These are phyloP conservation scores for Chalciporus piperatus DNA, from an alignment of 768 basidiomycete genomes.

Conservation along the genomic window DNA sequence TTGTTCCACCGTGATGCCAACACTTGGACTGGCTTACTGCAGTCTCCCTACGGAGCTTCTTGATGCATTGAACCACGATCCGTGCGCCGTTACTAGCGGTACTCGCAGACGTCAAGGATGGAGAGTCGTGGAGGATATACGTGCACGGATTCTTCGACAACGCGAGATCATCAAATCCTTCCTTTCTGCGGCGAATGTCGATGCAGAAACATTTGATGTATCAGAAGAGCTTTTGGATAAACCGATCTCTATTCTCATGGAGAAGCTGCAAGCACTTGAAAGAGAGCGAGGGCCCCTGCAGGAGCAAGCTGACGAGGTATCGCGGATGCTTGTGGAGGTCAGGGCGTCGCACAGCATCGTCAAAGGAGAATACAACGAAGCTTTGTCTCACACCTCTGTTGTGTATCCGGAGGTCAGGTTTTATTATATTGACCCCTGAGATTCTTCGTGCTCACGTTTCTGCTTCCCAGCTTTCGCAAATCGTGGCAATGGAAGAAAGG, in stretches of 20 bases:
- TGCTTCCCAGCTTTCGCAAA: slow-evolving; percentile 55
- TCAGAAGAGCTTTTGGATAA: slow-evolving; percentile 49
- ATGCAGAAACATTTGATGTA: slow-evolving; percentile 3
- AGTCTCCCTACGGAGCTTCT: slow-evolving; percentile 63
- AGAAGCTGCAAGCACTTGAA: slow-evolving; percentile 51
- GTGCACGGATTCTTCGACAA: slow-evolving; percentile 59
- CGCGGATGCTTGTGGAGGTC: slow-evolving; percentile 47
- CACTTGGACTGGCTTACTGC: slow-evolving; percentile 45
- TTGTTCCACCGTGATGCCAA: slow-evolving; percentile 48
- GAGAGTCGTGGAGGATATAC: slow-evolving; percentile 75
- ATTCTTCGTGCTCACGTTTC: slow-evolving; percentile 2
- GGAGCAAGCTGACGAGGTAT: slow-evolving; percentile 47
- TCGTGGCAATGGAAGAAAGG: slow-evolving; percentile 71
- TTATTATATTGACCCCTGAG: background rate
- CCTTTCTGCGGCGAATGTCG: slow-evolving; percentile 26
- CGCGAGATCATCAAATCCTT: slow-evolving; percentile 52
- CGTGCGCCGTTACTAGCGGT: slow-evolving; percentile 66
- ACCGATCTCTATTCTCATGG: slow-evolving; percentile 49
- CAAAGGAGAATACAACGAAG: slow-evolving; percentile 64
- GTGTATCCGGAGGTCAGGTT: slow-evolving; percentile 70
- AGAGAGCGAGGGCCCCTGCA: slow-evolving; percentile 43
- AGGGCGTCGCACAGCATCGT: slow-evolving; percentile 53
- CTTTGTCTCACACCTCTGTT: slow-evolving; percentile 65
- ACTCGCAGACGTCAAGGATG: slow-evolving; percentile 63
- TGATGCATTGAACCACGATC: slow-evolving; percentile 75